These are phyloP conservation scores for Penicillium frequentans DNA, from an alignment of 2,329 filamentous ascomycete genomes.

Conservation along the genomic window DNA sequence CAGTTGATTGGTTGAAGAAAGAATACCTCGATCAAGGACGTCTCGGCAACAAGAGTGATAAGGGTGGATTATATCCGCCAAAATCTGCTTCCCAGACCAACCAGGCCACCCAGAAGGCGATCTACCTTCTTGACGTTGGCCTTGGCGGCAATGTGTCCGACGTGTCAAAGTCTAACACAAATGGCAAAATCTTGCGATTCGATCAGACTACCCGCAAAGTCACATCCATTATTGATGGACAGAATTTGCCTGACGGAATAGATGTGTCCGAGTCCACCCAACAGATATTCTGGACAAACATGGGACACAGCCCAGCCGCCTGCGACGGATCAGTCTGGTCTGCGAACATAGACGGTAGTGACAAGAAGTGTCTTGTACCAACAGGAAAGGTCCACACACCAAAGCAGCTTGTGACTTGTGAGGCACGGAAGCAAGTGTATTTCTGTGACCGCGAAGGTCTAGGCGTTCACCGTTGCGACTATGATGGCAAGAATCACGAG, in stretches of 20 bases:
- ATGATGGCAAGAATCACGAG: conserved; percentile 36
- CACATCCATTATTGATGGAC: conserved; percentile 20
- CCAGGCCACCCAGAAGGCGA: background rate
- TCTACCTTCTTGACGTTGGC: conserved; percentile 24
- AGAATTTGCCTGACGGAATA: conserved; percentile 48
- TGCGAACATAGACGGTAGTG: conserved; percentile 52
- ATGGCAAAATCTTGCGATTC: conserved; percentile 14
- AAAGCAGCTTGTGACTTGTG: conserved; percentile 48
- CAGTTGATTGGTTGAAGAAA: conserved; percentile 47
- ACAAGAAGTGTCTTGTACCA: conserved; percentile 43
- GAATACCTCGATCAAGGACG: conserved; percentile 49
- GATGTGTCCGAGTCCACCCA: conserved; percentile 41
- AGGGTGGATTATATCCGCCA: conserved; percentile 43
- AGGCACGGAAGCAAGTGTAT: conserved; percentile 34
- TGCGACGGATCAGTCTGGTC: conserved; percentile 46
- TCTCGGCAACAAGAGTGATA: conserved; percentile 39
- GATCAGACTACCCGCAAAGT: conserved; percentile 18
- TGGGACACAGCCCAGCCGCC: conserved; percentile 40
- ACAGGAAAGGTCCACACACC: conserved; percentile 52
- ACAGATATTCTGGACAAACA: conserved; percentile 56
- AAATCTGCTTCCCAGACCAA: background rate
- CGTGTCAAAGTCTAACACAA: conserved; percentile 7
- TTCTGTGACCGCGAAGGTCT: conserved; percentile 48
- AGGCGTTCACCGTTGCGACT: conserved; percentile 35
- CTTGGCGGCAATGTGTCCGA: conserved; percentile 6